A percentile compares a stretch with the other conserved stretches of the same genome.
These are phyloP conservation scores for Trametes sanguinea DNA, from an alignment of 768 basidiomycete species.

Conservation along the genomic window DNA sequence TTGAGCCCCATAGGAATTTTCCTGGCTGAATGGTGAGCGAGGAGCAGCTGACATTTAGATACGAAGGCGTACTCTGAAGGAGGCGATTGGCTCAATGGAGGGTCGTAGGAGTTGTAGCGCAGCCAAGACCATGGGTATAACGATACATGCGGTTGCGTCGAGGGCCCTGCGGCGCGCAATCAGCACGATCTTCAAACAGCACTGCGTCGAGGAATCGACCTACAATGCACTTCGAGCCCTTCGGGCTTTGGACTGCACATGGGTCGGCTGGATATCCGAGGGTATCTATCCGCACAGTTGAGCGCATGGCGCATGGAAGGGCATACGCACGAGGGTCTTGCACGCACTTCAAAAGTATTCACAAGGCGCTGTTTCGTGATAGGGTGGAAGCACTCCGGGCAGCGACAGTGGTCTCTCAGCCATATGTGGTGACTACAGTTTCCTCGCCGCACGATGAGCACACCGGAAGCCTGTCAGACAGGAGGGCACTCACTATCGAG, in stretches of 20 bases:
- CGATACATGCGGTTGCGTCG: constrained; percentile 67
- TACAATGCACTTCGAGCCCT: constrained; percentile 79
- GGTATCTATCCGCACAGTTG: constrained; percentile 59
- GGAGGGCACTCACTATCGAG: constrained; percentile 64
- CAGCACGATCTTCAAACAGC: not conserved
- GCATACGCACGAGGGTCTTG: not conserved
- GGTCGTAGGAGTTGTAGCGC: constrained; percentile 76
- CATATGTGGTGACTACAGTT: constrained; percentile 79
- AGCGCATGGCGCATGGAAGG: too few species aligned
- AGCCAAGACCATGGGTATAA: constrained; percentile 90
- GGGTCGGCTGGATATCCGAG: constrained; percentile 62
- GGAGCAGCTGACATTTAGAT: not conserved
- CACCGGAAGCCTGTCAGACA: not conserved
- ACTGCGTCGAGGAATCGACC: constrained; percentile 29
- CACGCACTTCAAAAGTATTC: constrained; percentile 74
- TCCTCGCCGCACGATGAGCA: not conserved
- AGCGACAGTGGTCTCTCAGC: constrained; percentile 92
- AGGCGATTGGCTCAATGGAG: constrained; percentile 41
- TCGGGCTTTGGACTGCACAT: constrained; percentile 55
- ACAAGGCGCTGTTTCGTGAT: constrained; percentile 89
- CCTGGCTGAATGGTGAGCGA: constrained; percentile 33
- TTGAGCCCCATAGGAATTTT: constrained; percentile 83
- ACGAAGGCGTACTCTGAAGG: constrained; percentile 46
- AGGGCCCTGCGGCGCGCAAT: constrained; percentile 46
- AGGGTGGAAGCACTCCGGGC: constrained; percentile 82